Base-by-base conservation (phyloP, 2,329 filamentous ascomycete species). In the Colletotrichum orbiculare region DNA sequence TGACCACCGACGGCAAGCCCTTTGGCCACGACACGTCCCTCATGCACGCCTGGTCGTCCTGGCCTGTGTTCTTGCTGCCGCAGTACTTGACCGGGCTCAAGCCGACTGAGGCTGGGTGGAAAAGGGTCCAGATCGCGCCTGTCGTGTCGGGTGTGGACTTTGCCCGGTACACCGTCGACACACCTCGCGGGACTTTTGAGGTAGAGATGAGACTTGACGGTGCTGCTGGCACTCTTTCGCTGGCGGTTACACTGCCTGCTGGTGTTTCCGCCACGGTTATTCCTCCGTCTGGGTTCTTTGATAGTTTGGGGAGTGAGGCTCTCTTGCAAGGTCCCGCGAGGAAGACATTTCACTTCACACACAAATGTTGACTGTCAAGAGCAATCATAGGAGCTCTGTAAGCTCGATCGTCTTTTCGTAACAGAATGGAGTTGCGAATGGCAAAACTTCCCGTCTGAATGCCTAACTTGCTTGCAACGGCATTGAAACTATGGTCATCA, bases 61-160 rank as follows among this genome's bases (percentile, higher is more conserved):
- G 62, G 62, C 62, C 62, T n/a, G 62, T 62, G 8, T 56, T 56
- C 35, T 48, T 65, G 11, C 46, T 65, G 5, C 62, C 62, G 3
- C 62, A 60, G 25, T 65, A 65, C 34, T 45, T 65, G 4, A 15
- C 34, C 10, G 62, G 62, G 11, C 35, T 65, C 34, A 52, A 46
- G n/a, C 57, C 62, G 6, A 8, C 52, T 8, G 39, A 42, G n/a
- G 57, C 52, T 6, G 62, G 62, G 3, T 65, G 62, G 62, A 56
- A 25, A 8, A 56, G 39, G 13, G 35, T 65, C 7, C 39, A 39
- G 10, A 38, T 65, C n/a, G 52, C 58, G 2, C 62, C 62, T 1
- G 62, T 65, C 2, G 6, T 65, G 2, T 49, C 45, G 1, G 57
- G 47, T 8, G n/a, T 65, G 9, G 35, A 46, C 3, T 43, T 6